Base-by-base conservation (phyloP, 331 rosid species). In the Dryas integrifolia region DNA sequence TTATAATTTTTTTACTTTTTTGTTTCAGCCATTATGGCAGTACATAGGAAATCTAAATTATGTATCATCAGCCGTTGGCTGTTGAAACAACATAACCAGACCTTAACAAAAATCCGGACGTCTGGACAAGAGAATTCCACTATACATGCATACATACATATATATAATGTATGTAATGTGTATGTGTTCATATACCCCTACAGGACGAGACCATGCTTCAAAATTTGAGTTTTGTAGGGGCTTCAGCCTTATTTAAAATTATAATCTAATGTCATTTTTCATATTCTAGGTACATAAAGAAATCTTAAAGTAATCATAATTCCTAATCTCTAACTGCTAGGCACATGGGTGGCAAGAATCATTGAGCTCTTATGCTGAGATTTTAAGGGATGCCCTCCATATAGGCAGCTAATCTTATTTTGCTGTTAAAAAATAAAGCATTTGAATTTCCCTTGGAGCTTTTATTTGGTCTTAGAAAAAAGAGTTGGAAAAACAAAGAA, bases 331-430 rank as follows among this genome's bases (percentile, higher is more conserved):
- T 30, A 58, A 58, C 63, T 26, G 43, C 63, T 58, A 58, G 16
- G 63, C n/a, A 4, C 3, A 58, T 14, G 4, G 3, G 3, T 58
- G 63, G n/a, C 41, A 30, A 26, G 43, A 58, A 11, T 58, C 4
- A 12, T 58, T 58, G 43, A 58, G 63, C 63, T 58, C 63, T 30
- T 58, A 58, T 58, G 63, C 4, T 26, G 63, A 58, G 9, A 58
- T 58, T 58, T 58, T 41, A 58, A 58, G 44, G 35, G 43, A 30
- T 58, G 64, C 64, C 5, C 64, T 12, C 64, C 43, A 30, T 12
- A 11, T 6, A 41, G 63, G 3, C 40, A 24, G n/a, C n/a, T 58
- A 26, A 58, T n/a, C 43, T 10, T 30, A 58, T 15, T 30, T 58
- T 58, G 14, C 64, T 10, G 41, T 58, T 26, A 58, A 26, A 57